Evolutionary conservation across 805 yeast genomes (phyloP).

Genomic region (Metschnikowia drakensbergensis): DNA sequence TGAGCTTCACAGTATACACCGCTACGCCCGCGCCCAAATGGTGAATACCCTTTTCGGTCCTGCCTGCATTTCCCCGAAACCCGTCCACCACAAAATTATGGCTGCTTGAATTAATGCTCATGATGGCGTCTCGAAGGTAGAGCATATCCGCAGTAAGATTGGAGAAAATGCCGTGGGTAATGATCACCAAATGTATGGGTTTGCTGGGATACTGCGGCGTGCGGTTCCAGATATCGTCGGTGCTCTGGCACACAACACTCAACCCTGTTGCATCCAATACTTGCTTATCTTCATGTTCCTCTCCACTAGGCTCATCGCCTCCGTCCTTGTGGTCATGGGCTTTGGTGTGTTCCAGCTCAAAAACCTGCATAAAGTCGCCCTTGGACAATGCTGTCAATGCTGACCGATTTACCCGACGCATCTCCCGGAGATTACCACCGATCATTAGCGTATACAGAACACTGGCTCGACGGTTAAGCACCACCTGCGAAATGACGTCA

Average conservation of each 20-base stretch:
- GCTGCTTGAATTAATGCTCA: slow-evolving; percentile 11
- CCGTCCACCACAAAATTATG: slow-evolving; percentile 40
- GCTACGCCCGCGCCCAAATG: slow-evolving; percentile 33
- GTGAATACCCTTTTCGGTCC: slow-evolving; percentile 40
- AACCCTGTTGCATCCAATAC: slow-evolving; percentile 9
- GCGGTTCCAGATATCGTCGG: slow-evolving; percentile 34
- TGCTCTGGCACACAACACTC: slow-evolving; percentile 22
- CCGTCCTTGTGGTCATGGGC: slow-evolving; percentile 8
- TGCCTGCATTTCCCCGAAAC: slow-evolving; percentile 38
- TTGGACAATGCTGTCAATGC: slow-evolving; percentile 11
- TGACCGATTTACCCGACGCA: slow-evolving; percentile 33
- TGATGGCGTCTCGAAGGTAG: slow-evolving; percentile 33
- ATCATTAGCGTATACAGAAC: slow-evolving; percentile 35
- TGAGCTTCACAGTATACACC: slow-evolving; percentile 23
- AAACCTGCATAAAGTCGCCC: slow-evolving; percentile 14
- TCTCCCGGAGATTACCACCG: slow-evolving; percentile 31
- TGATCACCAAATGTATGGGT: slow-evolving; percentile 38
- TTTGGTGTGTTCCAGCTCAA: slow-evolving; percentile 7
- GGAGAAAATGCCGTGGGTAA: slow-evolving; percentile 45
- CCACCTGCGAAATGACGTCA: slow-evolving; percentile 41
- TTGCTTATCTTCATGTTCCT: not conserved
- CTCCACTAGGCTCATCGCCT: not conserved
- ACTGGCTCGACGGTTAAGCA: slow-evolving; percentile 29
- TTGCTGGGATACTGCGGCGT: slow-evolving; percentile 18
- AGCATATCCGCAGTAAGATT: slow-evolving; percentile 45